Conservation (phyloP, 2,329 filamentous ascomycete genomes). For the Xylaria arbuscula region DNA sequence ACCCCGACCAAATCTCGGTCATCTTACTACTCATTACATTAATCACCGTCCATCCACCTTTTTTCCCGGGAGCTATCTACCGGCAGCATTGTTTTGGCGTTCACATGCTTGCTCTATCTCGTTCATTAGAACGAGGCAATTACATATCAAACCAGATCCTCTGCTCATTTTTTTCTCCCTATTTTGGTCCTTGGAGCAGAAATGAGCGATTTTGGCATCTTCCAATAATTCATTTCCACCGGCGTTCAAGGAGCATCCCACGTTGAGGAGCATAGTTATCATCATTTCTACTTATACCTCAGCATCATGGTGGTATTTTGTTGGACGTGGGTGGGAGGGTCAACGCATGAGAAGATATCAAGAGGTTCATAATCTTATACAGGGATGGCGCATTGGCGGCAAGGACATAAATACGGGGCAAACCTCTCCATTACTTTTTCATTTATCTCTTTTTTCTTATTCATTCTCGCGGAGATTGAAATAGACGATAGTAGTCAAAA, state of each 20-base stretch:
- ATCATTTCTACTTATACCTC: slow-evolving; percentile 34
- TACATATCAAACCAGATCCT: slow-evolving; percentile 6
- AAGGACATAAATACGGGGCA: slow-evolving; percentile 26
- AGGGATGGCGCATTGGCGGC: slow-evolving; percentile 32
- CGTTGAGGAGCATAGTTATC: slow-evolving; percentile 28
- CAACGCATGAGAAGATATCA: slow-evolving; percentile 35
- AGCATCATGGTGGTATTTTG: slow-evolving; percentile 35
- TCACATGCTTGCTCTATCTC: slow-evolving; percentile 24
- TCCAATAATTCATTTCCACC: slow-evolving; percentile 35
- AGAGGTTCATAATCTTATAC: slow-evolving; percentile 33
- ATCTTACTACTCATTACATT: slow-evolving; percentile 23
- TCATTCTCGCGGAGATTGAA: slow-evolving; percentile 22
- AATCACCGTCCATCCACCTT: slow-evolving; percentile 33
- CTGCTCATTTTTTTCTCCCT: slow-evolving; percentile 11
- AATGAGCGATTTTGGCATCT: slow-evolving; percentile 32
- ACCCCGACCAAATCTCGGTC: slow-evolving; percentile 3
- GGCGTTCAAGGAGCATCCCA: slow-evolving; percentile 36
- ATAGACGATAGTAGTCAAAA: slow-evolving; percentile 33
- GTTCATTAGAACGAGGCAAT: slow-evolving; percentile 14
- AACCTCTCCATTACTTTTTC: slow-evolving; percentile 23
- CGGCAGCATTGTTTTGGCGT: slow-evolving; percentile 38
- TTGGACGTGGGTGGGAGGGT: slow-evolving; percentile 27
- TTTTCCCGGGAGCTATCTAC: slow-evolving; percentile 11
- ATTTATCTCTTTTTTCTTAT: slow-evolving; percentile 10
- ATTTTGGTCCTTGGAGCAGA: slow-evolving; percentile 31